Evolutionary conservation across 179 eudicot genomes (phyloP), one percentile per base, ranked within the genome.

Genomic region (Silene noctiflora): DNA sequence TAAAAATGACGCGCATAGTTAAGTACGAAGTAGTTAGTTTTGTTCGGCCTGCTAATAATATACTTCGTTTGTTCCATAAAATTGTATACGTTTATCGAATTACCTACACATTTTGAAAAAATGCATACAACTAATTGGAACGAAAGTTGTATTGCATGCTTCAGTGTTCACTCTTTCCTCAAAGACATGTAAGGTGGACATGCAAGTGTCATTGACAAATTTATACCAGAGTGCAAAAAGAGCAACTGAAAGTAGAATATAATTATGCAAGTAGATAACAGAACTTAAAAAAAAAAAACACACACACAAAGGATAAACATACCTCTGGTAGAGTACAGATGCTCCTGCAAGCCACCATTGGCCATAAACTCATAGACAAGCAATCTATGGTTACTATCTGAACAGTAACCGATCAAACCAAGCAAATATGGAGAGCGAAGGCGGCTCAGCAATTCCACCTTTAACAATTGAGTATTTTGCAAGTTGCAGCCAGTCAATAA

Each of bases 301-400:
- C n/a, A n/a, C n/a, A n/a, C 0, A 33, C 6, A 25, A 12, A 62
- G 17, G 16, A 22, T 24, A 56, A 44, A 71, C 88, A 74, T 83
- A 94, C 98, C 94, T 76, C 81, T 78, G 35, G 83, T 79, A 64
- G 89, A 92, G 82, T 92, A 90, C 80, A 94, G 82, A 76, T 94
- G 97, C 74, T 92, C 92, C 79, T 92, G 98, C 79, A 94, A 85
- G 75, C 94, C 97, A 65, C 98, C 98, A 82, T 94, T 94, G 39
- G 89, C 86, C 96, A 94, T 92, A 83, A 89, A 94, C 83, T 94
- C 98, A 71, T 94, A 94, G 14, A 94, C 97, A 74, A 94, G 81
- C 87, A 94, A 79, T 44, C 86, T 94, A 74, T 85, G 91, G 74
- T 81, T 89, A 81, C 84, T 84, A 66, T 92, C 97, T 0, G 97